These are phyloP conservation scores for Monilinia polystroma DNA, from an alignment of 2,329 filamentous ascomycete genomes.

Conservation along the genomic window DNA sequence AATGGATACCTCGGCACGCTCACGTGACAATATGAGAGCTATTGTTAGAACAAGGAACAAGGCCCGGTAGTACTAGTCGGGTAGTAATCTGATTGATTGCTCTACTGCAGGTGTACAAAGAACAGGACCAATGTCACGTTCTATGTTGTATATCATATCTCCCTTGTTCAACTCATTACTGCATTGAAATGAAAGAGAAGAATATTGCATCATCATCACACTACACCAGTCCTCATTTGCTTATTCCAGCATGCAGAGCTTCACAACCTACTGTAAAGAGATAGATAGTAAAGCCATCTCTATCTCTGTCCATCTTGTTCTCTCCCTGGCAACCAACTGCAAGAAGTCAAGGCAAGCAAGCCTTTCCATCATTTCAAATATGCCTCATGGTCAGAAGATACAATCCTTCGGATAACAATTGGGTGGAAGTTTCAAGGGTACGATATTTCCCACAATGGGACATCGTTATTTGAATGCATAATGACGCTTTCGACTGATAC, in stretches of 20 bases:
- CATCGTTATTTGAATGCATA: background rate
- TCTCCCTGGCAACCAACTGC: background rate
- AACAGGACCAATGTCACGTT: background rate
- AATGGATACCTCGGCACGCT: no score
- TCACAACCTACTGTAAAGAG: background rate
- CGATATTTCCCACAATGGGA: background rate
- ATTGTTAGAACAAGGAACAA: no score
- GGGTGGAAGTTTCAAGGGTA: background rate
- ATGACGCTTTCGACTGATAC: constrained; percentile 15
- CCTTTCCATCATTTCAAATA: background rate
- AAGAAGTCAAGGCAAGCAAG: background rate
- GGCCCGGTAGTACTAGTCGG: no score
- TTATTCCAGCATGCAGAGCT: background rate
- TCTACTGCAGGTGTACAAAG: no score
- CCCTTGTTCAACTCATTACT: background rate
- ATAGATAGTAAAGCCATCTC: background rate
- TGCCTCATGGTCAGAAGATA: constrained; percentile 4
- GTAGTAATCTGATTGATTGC: no score
- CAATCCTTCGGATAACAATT: background rate
- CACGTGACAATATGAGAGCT: no score
- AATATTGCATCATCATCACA: constrained; percentile 7
- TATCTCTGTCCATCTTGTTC: background rate
- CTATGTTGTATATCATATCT: background rate
- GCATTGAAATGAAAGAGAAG: background rate
- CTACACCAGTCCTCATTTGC: background rate